Percentiles rank a stretch among this genome's conserved stretches.
Evolutionary conservation across 2,329 filamentous ascomycete species (phyloP).

Genomic region (Stylonectria norvegica): DNA sequence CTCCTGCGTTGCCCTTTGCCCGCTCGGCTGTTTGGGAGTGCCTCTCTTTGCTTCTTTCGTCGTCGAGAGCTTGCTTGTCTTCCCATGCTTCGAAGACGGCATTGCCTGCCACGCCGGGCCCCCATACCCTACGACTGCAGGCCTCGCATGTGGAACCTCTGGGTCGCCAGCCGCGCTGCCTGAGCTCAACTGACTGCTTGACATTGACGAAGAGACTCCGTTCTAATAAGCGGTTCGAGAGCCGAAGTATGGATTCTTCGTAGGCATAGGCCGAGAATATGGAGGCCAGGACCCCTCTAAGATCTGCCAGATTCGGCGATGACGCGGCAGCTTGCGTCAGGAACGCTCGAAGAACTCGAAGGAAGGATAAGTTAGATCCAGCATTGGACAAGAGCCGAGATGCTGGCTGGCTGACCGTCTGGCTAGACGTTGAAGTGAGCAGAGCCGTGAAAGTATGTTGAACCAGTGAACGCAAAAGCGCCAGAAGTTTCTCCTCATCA

Average conservation of each 20-base stretch:
- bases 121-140: conserved; percentile 82
- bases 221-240: conserved; percentile 84
- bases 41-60: conserved; percentile 42
- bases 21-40: conserved; percentile 37
- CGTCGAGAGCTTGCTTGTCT: conserved; percentile 50
- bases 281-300: conserved; percentile 78
- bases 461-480: conserved; percentile 71
- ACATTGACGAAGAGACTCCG: conserved; percentile 86
- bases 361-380: conserved; percentile 69
- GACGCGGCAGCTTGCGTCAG: conserved; percentile 75
- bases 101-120: conserved; percentile 69
- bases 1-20: conserved; percentile 35
- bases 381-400: conserved; percentile 37
- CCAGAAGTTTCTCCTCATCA: conserved; percentile 60
- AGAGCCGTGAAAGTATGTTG: conserved; percentile 89
- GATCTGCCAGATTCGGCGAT: conserved; percentile 81
- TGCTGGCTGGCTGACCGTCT: conserved; percentile 31
- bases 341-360: conserved; percentile 85
- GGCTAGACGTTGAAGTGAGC: conserved; percentile 67
- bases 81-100: conserved; percentile 83
- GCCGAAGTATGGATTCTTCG: conserved; percentile 80
- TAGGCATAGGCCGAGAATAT: conserved; percentile 96
- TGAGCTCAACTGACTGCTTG: conserved; percentile 65
- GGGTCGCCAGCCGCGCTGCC: conserved; percentile 86
- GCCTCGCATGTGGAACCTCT: conserved; percentile 82